Evolutionary conservation across 2,329 filamentous ascomycete genomes (phyloP).

Genomic region (Sporothrix schenckii): DNA sequence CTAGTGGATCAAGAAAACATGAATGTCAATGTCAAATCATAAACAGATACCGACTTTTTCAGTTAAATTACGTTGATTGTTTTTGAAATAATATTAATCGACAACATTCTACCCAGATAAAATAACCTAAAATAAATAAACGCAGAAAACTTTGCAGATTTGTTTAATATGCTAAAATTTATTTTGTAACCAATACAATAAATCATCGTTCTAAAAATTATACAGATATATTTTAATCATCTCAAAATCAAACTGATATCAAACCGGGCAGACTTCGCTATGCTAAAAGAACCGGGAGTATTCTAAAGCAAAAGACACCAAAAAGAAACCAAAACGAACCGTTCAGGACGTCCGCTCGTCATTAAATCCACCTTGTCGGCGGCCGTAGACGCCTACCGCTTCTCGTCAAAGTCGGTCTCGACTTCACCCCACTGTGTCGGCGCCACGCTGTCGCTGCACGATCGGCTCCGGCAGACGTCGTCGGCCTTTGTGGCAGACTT

Average conservation of each 20-base stretch:
- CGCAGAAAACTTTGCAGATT: too few species aligned
- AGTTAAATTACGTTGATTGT: too few species aligned
- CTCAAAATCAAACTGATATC: not conserved
- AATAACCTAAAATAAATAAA: not conserved
- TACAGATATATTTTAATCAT: not conserved
- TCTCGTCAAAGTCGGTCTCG: conserved; percentile 8
- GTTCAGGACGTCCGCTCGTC: not conserved
- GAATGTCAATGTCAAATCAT: too few species aligned
- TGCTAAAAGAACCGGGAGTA: conserved; percentile 13
- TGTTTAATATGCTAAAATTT: not conserved
- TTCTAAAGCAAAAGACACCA: not conserved
- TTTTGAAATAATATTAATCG: too few species aligned
- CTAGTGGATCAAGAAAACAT: too few species aligned
- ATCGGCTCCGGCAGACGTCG: not conserved
- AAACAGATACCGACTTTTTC: too few species aligned
- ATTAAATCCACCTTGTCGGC: not conserved
- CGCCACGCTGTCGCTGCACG: conserved; percentile 7
- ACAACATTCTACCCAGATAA: too few species aligned
- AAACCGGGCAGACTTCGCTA: conserved; percentile 20
- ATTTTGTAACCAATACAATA: not conserved
- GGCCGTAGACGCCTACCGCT: not conserved
- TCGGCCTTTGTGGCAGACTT: not conserved
- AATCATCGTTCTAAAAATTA: not conserved
- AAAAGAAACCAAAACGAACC: not conserved
- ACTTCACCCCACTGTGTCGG: conserved; percentile 14